Evolutionary conservation across 2,329 filamentous ascomycete species (phyloP).

Genomic region (Biscogniauxia marginata): DNA sequence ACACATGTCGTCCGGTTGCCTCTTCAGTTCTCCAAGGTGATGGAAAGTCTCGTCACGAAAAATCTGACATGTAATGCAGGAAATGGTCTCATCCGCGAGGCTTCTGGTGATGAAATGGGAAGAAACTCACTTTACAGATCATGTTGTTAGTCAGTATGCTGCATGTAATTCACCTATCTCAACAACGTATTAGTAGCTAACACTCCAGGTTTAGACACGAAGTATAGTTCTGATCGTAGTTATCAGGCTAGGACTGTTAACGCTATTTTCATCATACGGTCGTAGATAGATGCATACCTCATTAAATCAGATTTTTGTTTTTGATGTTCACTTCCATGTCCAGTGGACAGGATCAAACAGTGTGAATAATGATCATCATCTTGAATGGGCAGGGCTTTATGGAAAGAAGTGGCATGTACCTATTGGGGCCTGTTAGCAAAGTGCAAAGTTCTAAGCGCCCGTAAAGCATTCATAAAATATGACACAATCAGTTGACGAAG

Average conservation of each 20-base stretch:
- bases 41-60: slow-evolving; percentile 51
- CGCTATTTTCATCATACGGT: background rate
- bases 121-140: slow-evolving; percentile 2
- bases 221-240: slow-evolving; percentile 3
- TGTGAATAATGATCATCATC: slow-evolving; percentile 41
- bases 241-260: slow-evolving; percentile 32
- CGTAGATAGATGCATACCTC: slow-evolving; percentile 28
- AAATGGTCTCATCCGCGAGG: slow-evolving; percentile 49
- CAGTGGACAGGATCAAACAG: slow-evolving; percentile 37
- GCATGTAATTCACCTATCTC: slow-evolving; percentile 15
- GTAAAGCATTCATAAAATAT: background rate
- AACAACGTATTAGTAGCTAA: slow-evolving; percentile 14
- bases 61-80: slow-evolving; percentile 50
- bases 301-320: slow-evolving; percentile 39
- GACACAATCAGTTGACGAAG: slow-evolving; percentile 62
- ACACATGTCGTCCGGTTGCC: slow-evolving; percentile 27
- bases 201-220: slow-evolving; percentile 1
- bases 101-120: slow-evolving; percentile 25
- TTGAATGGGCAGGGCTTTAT: slow-evolving; percentile 10
- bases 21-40: slow-evolving; percentile 65
- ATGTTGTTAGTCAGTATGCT: slow-evolving; percentile 1
- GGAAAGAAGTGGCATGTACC: slow-evolving; percentile 26
- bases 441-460: background rate
- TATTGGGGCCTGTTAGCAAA: slow-evolving; percentile 25
- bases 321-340: slow-evolving; percentile 36